Conservation (phyloP, 768 basidiomycete genomes). For the Hericium erinaceus region DNA sequence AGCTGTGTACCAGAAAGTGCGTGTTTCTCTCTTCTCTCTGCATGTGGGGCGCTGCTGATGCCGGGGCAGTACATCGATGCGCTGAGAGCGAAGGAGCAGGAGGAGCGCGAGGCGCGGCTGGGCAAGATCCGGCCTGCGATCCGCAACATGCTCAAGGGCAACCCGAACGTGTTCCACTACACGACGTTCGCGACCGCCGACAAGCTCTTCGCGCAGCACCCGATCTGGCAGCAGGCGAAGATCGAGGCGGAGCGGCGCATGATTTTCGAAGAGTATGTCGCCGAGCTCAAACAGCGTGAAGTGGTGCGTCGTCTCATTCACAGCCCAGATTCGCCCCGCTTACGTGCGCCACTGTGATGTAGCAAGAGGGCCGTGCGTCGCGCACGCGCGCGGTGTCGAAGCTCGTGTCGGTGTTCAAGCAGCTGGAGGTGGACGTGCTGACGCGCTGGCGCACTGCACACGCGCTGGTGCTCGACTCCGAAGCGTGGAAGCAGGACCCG, state of each 20-base stretch:
- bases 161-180: constrained; percentile 85
- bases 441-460: constrained; percentile 89
- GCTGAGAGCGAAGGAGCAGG: constrained; percentile 73
- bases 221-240: constrained; percentile 84
- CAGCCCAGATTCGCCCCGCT: constrained; percentile 1
- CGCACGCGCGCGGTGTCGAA: constrained; percentile 75
- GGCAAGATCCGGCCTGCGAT: constrained; percentile 81
- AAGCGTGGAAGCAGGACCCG: constrained; percentile 67
- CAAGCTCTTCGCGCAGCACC: constrained; percentile 75
- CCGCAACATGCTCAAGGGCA: constrained; percentile 78
- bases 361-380: constrained; percentile 75
- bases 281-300: constrained; percentile 80
- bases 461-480: constrained; percentile 62
- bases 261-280: constrained; percentile 88
- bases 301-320: constrained; percentile 46
- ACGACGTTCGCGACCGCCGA: constrained; percentile 87
- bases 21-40: constrained; percentile 17
- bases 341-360: constrained; percentile 1
- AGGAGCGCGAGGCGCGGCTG: constrained; percentile 77
- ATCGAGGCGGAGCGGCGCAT: constrained; percentile 78
- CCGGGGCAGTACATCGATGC: constrained; percentile 60
- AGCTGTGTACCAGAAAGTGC: constrained; percentile 84
- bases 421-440: constrained; percentile 84
- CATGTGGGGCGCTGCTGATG: neutral
- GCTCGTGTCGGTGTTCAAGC: constrained; percentile 77